A percentile compares a stretch with the other conserved stretches of the same genome.
Evolutionary conservation across 371 early-diverging fungal species (phyloP).

Genomic region (Batkoa obscura): DNA sequence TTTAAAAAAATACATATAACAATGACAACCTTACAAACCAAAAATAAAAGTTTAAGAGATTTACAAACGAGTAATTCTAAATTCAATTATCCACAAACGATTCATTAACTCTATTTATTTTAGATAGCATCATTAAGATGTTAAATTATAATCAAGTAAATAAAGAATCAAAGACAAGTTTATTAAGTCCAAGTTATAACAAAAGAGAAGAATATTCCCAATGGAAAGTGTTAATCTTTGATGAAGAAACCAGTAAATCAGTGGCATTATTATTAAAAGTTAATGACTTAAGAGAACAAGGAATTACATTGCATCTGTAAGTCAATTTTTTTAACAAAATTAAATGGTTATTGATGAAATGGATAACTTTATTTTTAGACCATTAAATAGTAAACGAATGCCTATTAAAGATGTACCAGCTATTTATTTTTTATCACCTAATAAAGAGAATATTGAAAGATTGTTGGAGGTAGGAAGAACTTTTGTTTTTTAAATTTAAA

Average conservation of each 20-base stretch:
- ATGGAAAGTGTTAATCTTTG: constrained; percentile 98
- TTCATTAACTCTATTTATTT: not conserved
- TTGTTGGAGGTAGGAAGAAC: constrained; percentile 44
- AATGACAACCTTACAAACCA: not conserved
- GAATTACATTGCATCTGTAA: constrained; percentile 97
- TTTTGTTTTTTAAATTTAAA: not conserved
- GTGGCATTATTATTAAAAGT: constrained; percentile 94
- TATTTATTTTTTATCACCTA: constrained; percentile 92
- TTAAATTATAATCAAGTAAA: constrained; percentile 25
- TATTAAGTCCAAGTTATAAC: constrained; percentile 11
- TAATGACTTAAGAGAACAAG: constrained; percentile 91
- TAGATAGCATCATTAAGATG: constrained; percentile 31
- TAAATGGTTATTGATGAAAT: not conserved
- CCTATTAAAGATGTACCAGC: constrained; percentile 93
- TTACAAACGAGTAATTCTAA: constrained; percentile 3
- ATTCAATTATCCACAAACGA: not conserved
- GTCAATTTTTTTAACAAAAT: constrained; percentile 2
- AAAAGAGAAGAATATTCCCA: constrained; percentile 18
- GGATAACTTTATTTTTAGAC: constrained; percentile 17
- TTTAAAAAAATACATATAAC: no score
- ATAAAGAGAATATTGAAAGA: constrained; percentile 55
- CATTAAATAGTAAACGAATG: constrained; percentile 57
- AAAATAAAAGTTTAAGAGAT: not conserved
- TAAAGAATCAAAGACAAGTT: constrained; percentile 9
- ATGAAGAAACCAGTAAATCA: constrained; percentile 81